Evolutionary conservation across 371 early-diverging fungal genomes (phyloP), one percentile per base, ranked within the genome.

Genomic region (Mucor circinelloides): DNA sequence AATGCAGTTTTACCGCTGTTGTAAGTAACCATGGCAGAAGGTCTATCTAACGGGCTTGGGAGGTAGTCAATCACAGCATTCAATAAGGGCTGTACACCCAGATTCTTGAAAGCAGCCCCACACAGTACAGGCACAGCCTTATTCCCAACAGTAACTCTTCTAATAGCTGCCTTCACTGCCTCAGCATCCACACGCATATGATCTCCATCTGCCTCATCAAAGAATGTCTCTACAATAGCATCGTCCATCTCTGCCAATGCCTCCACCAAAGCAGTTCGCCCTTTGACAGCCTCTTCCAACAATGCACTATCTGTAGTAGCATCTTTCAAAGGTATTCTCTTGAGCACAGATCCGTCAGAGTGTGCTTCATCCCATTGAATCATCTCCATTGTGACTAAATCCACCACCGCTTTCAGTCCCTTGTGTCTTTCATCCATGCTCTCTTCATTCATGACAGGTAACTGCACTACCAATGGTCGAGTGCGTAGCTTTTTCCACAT

Each of bases 41-140:
- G 88, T 52, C 90, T 69, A 52, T 94, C 89, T 7, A 81, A 59
- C 0, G 98, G 98, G 1, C 87, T 86, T 0, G 99, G 99, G 6
- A 98, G 73, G 66, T 94, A 98, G 58, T 95, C 89, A 21, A 93
- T 32, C 21, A 95, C 87, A 30, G 89, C 94, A 80, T 94, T 85
- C 66, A 95, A 76, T 25, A 95, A 77, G 15, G 90, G 83, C 73
- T 95, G 94, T 23, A 95, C 90, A 48, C 90, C 92, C 69, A 87
- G 89, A 74, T 95, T 93, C 66, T 87, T 87, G 75, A 91, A 95
- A n/a, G 95, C 84, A 1, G 98, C 89, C 30, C 97, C 98, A 55
- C 94, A 91, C 5, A 97, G 78, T 1, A 98, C 96, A 6, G 99
- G 98, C 0, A 93, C 87, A 3, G 85, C 92, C 40, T 76, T 80